Base-by-base conservation (phyloP, 2,329 filamentous ascomycete genomes). In the Helminthosporium solani region DNA sequence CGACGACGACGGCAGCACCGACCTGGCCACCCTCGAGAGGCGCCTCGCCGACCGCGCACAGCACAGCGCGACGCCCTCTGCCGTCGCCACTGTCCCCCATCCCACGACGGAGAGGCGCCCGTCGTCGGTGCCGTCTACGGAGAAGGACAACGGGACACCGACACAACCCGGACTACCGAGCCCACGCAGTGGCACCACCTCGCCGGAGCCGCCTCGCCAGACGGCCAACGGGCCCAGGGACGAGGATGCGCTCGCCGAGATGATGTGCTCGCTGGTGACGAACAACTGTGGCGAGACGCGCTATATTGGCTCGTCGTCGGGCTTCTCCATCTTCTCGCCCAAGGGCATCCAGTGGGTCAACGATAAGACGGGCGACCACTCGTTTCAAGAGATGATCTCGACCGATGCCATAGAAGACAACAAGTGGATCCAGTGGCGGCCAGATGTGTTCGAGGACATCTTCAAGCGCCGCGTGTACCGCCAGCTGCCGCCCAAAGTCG, bases 291-390 rank as follows among this genome's bases (percentile, higher is more conserved):
- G 94, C 44, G 94, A 99, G 75, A 96, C 92, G 7, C 81, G 94
- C 71, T 99, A 96, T 67, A 95, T 97, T 58, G 94, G 90, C 91
- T 96, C 91, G 0, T 97, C 92, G 0, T 99, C 94, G 2, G 94
- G 94, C 3, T 97, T 97, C 71, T 97, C 92, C 44, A 99, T 99
- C 60, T 97, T 99, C 75, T 97, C 92, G 0, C 94, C 92, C 12
- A 96, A 96, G 68, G 94, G 94, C 35, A 95, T 99, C 43, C 87
- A 96, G 69, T 99, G 94, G 94, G 92, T 99, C 42, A 97, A 96
- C 61, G 86, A 94, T 57, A 96, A 95, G 75, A 97, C 91, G 2
- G 94, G 94, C n/a, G 94, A 99, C 66, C 84, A 80, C 18, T 95
- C 90, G 0, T 99, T 99, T 71, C 88, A 95, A 67, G 82, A 88